Evolutionary conservation across 441 rosid genomes (phyloP), one percentile per base, ranked within the genome.

Genomic region (Euphorbia corollata): DNA sequence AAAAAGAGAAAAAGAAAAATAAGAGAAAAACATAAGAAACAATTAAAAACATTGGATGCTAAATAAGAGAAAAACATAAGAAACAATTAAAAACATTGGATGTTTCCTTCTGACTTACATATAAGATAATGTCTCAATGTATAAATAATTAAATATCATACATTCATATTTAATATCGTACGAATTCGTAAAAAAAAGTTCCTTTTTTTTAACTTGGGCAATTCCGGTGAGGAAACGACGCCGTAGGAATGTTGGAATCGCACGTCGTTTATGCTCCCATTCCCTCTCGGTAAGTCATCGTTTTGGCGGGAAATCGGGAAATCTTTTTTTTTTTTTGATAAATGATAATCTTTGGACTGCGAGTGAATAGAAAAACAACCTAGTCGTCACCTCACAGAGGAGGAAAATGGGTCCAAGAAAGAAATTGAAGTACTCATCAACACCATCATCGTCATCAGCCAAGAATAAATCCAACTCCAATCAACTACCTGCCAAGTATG

Each of bases 391-490:
- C 20, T 18, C 1, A 53, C 45, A 5, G 39, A 69, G 54, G 12
- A 57, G 45, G 36, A 8, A 50, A 67, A 90, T 91, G 96, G 83
- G 89, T 48, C 99, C 97, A 16, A 86, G 86, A 64, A 94, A 87
- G 86, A 91, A 83, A 78, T 63, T 74, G 18, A 84, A 82, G 74
- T 67, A 87, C 61, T 78, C 87, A 20, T 62, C 84, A 23, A 59
- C 85, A 9, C 61, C 83, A 1, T 16, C 64, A 1, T 47, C 69
- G 8, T 54, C 73, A n/a, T 8, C 65, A 13, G 5, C 68, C 5
- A 55, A 61, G 36, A 24, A 19, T 30, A 54, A 73, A 32, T 45
- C 58, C 27, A 54, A 75, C 56, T 78, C 59, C n/a, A 61, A n/a
- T 38, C 73, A 61, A 36, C 68, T 66, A 4, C 71, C 91, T 36